phyloP scores from a whole-genome alignment of 163 green algal species.

The Scenedesmus sp. region DNA sequence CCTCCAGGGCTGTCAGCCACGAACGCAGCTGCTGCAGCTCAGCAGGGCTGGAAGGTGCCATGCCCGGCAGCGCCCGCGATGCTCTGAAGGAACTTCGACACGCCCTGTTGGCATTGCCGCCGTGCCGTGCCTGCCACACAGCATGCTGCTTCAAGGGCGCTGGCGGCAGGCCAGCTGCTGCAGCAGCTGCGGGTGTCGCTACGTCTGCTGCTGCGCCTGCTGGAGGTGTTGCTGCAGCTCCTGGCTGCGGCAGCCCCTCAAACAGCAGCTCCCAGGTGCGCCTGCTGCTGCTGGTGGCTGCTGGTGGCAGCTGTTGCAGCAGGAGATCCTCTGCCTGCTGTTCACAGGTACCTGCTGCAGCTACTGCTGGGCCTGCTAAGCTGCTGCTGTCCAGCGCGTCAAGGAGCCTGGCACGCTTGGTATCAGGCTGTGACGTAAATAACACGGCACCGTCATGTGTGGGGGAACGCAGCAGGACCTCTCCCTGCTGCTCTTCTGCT shows the following conservation, averaged over 20 bases:
- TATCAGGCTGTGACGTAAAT: neutral
- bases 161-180: neutral
- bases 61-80: neutral
- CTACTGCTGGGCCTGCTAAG: slow-evolving; percentile 15
- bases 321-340: neutral
- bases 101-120: neutral
- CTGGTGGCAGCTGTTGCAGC: neutral
- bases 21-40: slow-evolving; percentile 6
- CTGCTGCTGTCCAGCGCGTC: neutral
- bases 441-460: slow-evolving; percentile 3
- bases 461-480: slow-evolving; percentile 24
- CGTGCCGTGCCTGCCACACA: neutral
- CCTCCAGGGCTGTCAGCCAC: slow-evolving; percentile 28
- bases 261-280: neutral
- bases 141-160: neutral
- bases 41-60: slow-evolving; percentile 12
- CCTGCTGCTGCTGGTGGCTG: slow-evolving; percentile 32
- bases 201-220: neutral
- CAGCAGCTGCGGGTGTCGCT: neutral
- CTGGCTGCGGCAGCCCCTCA: neutral
- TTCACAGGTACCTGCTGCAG: neutral
- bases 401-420: neutral
- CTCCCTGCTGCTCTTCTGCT: slow-evolving; percentile 8
- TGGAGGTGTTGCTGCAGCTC: neutral
- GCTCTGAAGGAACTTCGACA: neutral